phyloP scores from a whole-genome alignment of 75 land plant species.

The Pinus taeda region DNA sequence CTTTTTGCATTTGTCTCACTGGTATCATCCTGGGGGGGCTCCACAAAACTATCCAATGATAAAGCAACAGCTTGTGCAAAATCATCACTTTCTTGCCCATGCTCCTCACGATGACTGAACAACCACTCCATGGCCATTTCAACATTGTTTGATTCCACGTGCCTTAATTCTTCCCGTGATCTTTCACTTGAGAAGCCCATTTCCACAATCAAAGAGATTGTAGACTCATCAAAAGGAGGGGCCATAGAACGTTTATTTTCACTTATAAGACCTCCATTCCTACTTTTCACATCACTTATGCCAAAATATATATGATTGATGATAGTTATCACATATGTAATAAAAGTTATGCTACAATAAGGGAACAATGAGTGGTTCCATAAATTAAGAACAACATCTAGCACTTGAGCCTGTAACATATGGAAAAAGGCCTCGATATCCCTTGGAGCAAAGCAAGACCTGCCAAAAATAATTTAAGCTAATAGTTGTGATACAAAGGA shows the following conservation, averaged over 20 bases:
- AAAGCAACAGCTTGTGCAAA: constrained; percentile 88
- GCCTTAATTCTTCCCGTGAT: constrained; percentile 84
- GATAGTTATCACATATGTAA: constrained; percentile 62
- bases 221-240: constrained; percentile 86
- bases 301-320: constrained; percentile 65
- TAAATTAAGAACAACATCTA: constrained; percentile 75
- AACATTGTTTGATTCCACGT: constrained; percentile 70
- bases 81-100: constrained; percentile 90
- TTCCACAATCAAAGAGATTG: constrained; percentile 82
- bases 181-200: constrained; percentile 92
- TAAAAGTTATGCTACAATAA: constrained; percentile 56
- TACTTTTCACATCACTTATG: constrained; percentile 60
- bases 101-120: constrained; percentile 80
- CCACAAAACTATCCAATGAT: constrained; percentile 67
- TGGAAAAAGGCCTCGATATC: constrained; percentile 77
- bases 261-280: constrained; percentile 29
- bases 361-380: constrained; percentile 90
- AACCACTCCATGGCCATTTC: constrained; percentile 97
- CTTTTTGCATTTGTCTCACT: constrained; percentile 23
- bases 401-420: constrained; percentile 72
- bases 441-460: not conserved
- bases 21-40: constrained; percentile 21
- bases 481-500: no score
- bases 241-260: constrained; percentile 28
- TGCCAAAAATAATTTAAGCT: no score